Evolutionary conservation across 2,329 filamentous ascomycete genomes (phyloP).

Genomic region (Pyrenophora teres): DNA sequence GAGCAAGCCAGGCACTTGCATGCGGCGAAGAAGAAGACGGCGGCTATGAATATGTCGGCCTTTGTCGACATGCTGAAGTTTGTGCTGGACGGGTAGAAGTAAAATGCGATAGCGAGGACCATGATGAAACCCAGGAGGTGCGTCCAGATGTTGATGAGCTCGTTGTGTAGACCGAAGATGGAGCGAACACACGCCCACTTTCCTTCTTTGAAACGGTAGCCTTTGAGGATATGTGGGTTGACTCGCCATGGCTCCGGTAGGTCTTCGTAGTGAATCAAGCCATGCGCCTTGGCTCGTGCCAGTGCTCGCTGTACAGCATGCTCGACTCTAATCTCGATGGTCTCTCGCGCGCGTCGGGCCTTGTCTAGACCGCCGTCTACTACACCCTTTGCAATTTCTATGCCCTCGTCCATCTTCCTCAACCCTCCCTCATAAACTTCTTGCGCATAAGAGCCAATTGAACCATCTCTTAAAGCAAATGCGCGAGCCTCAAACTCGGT

Average conservation of each 20-base stretch:
- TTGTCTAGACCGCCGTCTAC: slow-evolving; percentile 81
- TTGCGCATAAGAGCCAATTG: slow-evolving; percentile 72
- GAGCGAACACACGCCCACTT: slow-evolving; percentile 88
- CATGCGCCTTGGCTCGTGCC: slow-evolving; percentile 72
- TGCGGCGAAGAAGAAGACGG: slow-evolving; percentile 93
- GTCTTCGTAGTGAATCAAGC: slow-evolving; percentile 86
- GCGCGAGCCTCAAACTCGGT: slow-evolving; percentile 83
- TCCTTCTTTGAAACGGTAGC: slow-evolving; percentile 92
- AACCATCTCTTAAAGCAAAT: slow-evolving; percentile 77
- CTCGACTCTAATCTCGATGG: slow-evolving; percentile 65
- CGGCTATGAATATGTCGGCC: slow-evolving; percentile 86
- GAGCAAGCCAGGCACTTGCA: slow-evolving; percentile 95
- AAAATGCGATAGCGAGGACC: slow-evolving; percentile 87
- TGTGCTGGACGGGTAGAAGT: slow-evolving; percentile 87
- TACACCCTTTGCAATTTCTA: slow-evolving; percentile 74
- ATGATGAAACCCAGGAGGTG: slow-evolving; percentile 88
- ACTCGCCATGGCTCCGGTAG: slow-evolving; percentile 90
- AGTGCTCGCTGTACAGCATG: slow-evolving; percentile 84
- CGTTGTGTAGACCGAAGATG: slow-evolving; percentile 84
- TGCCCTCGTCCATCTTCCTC: slow-evolving; percentile 77
- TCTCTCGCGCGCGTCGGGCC: slow-evolving; percentile 78
- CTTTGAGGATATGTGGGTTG: slow-evolving; percentile 88
- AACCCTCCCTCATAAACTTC: slow-evolving; percentile 77
- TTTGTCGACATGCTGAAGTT: slow-evolving; percentile 88
- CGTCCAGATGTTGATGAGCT: slow-evolving; percentile 97